phyloP scores from a whole-genome alignment of 2,329 filamentous ascomycete genomes.

The Sclerotinia spermophila region DNA sequence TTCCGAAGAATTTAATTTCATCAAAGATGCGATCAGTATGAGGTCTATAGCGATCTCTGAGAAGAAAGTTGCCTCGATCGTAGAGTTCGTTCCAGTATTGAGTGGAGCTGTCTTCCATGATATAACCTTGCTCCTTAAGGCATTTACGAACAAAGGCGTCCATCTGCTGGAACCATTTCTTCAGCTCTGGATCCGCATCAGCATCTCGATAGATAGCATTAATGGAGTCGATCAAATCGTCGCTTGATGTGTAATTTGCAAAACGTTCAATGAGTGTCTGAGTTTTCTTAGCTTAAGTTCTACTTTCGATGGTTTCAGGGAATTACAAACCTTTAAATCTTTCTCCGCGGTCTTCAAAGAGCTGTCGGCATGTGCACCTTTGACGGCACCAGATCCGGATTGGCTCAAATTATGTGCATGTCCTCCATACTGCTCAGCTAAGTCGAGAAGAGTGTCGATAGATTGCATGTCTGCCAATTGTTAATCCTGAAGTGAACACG shows the following conservation, averaged over 20 bases:
- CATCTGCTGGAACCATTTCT: conserved; percentile 80
- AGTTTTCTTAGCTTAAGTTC: conserved; percentile 38
- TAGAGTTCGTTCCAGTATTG: conserved; percentile 81
- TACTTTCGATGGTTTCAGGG: background rate
- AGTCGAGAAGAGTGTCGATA: conserved; percentile 77
- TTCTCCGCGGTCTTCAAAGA: conserved; percentile 68
- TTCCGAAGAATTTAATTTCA: conserved; percentile 83
- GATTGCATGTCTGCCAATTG: conserved; percentile 65
- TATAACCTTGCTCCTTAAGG: conserved; percentile 84
- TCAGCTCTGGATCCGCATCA: conserved; percentile 80
- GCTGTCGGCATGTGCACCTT: conserved; percentile 64
- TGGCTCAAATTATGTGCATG: conserved; percentile 65
- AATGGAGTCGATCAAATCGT: conserved; percentile 82
- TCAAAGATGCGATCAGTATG: conserved; percentile 85
- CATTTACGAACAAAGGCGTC: conserved; percentile 76
- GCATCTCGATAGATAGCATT: conserved; percentile 83
- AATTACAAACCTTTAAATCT: conserved; percentile 56
- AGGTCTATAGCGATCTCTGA: conserved; percentile 80
- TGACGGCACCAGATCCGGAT: conserved; percentile 64
- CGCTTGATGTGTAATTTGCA: conserved; percentile 86
- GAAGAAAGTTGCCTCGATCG: conserved; percentile 78
- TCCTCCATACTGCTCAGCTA: conserved; percentile 80
- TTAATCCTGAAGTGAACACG: conserved; percentile 29
- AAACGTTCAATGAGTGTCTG: conserved; percentile 85
- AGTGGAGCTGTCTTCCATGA: conserved; percentile 76